Percentiles rank a stretch among this genome's conserved stretches.
These are phyloP conservation scores for Hibiscus trionum DNA, from an alignment of 345 rosid species.

Conservation along the genomic window DNA sequence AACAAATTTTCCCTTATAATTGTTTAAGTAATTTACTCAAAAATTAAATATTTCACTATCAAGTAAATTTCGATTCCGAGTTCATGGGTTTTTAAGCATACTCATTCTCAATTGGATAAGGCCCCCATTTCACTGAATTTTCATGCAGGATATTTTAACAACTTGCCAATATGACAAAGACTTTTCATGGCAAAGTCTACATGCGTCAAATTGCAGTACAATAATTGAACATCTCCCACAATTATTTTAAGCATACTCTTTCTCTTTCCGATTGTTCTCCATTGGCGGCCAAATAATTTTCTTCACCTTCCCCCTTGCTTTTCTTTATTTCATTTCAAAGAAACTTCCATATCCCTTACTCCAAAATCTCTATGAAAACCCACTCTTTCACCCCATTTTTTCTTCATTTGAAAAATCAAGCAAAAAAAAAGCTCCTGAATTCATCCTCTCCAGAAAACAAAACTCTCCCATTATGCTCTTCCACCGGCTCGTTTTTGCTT, in stretches of 20 bases:
- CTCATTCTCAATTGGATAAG: no score
- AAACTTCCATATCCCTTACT: not conserved
- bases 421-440: not conserved
- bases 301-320: not conserved
- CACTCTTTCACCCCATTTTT: not conserved
- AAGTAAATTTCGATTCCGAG: no score
- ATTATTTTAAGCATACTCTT: not conserved
- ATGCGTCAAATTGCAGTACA: no score
- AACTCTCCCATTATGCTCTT: not conserved
- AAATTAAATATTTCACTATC: no score
- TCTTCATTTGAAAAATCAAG: not conserved
- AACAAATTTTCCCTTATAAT: no score
- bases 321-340: not conserved
- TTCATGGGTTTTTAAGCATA: no score
- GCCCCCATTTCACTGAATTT: no score
- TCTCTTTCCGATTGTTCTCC: not conserved
- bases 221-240: no score
- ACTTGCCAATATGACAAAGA: no score
- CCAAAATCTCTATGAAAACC: not conserved
- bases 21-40: no score
- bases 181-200: not conserved
- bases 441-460: not conserved
- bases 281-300: not conserved
- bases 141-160: no score
- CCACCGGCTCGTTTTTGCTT: conserved; percentile 6